Evolutionary conservation across 352 stramenopile genomes (phyloP), one percentile per base, ranked within the genome.

Genomic region (Globisporangium nodosum): DNA sequence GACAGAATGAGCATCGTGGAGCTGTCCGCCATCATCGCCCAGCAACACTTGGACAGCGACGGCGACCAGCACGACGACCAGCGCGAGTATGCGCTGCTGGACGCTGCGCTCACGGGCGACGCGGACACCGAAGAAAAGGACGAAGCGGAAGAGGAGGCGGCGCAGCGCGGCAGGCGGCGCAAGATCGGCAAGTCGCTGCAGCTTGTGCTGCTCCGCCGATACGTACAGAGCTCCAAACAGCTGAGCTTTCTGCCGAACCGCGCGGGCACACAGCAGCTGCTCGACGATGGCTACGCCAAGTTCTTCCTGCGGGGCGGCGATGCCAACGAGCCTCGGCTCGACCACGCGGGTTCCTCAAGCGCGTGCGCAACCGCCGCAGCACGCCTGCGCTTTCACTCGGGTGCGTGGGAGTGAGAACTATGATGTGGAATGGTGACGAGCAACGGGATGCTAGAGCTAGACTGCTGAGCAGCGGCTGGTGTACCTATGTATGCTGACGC

Each of bases 201-300:
- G 53, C 54, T 88, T 3, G 57, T 74, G 30, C 53, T 90, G 20
- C 54, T 90, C 39, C 56, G 70, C 33, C 87, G 85, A 49, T 90
- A 88, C 55, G 75, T 90, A 42, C 54, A 76, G 31, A 77, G 70
- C 35, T 77, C 72, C n/a, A 86, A 79, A 53, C 64, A 85, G 39
- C 64, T 81, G 12, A 61, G 61, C 21, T 63, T 68, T 4, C 49
- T 87, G 27, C 80, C 80, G 27, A 74, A 79, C 48, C 66, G 75
- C 3, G 30, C 62, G 16, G 74, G 64, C 31, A 90, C 80, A 9
- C 77, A 88, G 62, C 77, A 84, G 39, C 45, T 90, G 40, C 67
- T 88, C n/a, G 69, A 82, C 43, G 71, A 87, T 21, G 80, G 67
- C 4, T 87, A 88, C 57, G 77, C 85, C 60, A 77, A 87, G 69